A percentile compares a stretch with the other conserved stretches of the same genome.
Evolutionary conservation across 352 stramenopile genomes (phyloP).

Genomic region (Phytophthora uliginosa): DNA sequence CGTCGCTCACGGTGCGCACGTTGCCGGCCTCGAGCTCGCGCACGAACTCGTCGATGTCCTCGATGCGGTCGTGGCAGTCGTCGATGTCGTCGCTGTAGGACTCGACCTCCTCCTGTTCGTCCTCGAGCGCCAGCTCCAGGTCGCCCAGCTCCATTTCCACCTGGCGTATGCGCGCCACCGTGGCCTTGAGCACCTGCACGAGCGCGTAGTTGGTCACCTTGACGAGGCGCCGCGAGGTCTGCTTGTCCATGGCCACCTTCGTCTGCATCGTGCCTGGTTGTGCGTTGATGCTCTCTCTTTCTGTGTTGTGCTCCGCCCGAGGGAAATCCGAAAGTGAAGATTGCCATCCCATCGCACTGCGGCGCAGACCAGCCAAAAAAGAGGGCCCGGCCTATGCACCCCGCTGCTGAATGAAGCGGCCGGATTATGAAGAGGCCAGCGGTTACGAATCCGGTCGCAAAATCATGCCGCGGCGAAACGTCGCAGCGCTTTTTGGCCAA

Average conservation of each 20-base stretch:
- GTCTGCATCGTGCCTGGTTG: constrained; percentile 21
- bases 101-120: constrained; percentile 45
- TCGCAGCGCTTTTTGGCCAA: not conserved
- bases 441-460: constrained; percentile 32
- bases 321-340: constrained; percentile 27
- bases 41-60: constrained; percentile 57
- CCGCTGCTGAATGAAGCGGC: not conserved
- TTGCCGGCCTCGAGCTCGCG: constrained; percentile 42
- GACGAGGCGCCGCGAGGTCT: constrained; percentile 42
- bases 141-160: constrained; percentile 37
- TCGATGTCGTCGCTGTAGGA: constrained; percentile 51
- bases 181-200: constrained; percentile 38
- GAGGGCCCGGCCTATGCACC: not conserved
- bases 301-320: not conserved
- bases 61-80: constrained; percentile 52
- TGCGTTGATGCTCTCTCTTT: not conserved
- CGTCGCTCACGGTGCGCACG: constrained; percentile 44
- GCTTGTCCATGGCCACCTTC: constrained; percentile 43
- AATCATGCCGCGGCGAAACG: not conserved
- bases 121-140: constrained; percentile 32
- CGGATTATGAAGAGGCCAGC: constrained; percentile 19
- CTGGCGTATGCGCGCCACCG: constrained; percentile 30
- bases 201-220: constrained; percentile 48
- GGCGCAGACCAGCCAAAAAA: constrained; percentile 2
- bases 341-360: not conserved